phyloP scores from a whole-genome alignment of 2,329 filamentous ascomycete species.

The Pseudogymnoascus verrucosus region DNA sequence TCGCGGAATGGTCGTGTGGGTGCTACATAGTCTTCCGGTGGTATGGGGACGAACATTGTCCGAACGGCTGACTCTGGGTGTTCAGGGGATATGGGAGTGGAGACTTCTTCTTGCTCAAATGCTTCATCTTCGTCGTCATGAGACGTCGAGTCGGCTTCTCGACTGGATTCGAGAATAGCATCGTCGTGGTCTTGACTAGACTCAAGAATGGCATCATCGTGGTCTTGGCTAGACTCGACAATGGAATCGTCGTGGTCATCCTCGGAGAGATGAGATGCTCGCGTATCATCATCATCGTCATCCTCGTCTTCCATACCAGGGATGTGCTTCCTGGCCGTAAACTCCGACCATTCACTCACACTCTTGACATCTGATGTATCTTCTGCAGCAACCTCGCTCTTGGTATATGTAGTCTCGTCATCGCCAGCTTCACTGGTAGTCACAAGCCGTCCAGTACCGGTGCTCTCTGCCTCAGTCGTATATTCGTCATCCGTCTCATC shows the following conservation, averaged over 20 bases:
- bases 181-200: background rate
- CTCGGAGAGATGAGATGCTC: constrained; percentile 35
- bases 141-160: constrained; percentile 14
- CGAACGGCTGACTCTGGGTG: constrained; percentile 41
- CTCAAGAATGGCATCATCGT: constrained; percentile 25
- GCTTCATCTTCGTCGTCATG: constrained; percentile 11
- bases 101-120: constrained; percentile 31
- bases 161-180: constrained; percentile 1
- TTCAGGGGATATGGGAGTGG: constrained; percentile 37
- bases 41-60: constrained; percentile 67
- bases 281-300: constrained; percentile 27
- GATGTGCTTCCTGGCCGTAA: constrained; percentile 65
- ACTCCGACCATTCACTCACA: constrained; percentile 82
- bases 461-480: constrained; percentile 79
- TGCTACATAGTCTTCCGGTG: constrained; percentile 79
- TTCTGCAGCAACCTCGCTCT: constrained; percentile 33
- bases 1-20: constrained; percentile 75
- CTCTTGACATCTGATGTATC: constrained; percentile 53
- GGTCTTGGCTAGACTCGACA: constrained; percentile 19
- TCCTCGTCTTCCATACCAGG: constrained; percentile 39
- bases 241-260: constrained; percentile 15
- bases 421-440: constrained; percentile 58
- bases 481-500: constrained; percentile 63
- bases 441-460: constrained; percentile 65
- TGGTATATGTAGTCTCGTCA: constrained; percentile 31